A percentile compares a stretch with the other conserved stretches of the same genome.
Evolutionary conservation across 306 rosid genomes (phyloP).

Genomic region (Phaseolus lunatus): DNA sequence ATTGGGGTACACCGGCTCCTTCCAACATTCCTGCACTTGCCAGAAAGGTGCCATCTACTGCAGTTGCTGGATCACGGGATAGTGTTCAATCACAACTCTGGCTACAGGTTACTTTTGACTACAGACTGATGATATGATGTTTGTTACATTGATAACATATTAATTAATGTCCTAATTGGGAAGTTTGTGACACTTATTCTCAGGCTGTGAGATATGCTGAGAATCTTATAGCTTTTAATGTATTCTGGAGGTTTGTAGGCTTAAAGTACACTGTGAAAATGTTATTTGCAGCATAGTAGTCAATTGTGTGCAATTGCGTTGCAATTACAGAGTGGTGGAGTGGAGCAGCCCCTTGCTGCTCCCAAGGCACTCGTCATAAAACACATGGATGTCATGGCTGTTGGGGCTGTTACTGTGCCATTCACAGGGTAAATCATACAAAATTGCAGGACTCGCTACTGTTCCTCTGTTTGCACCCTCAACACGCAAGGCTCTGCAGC

Average conservation of each 20-base stretch:
- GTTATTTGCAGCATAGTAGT: not conserved
- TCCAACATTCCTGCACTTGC: constrained; percentile 68
- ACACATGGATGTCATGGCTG: too few relatives aligned
- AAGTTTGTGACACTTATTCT: constrained; percentile 8
- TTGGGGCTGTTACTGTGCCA: too few relatives aligned
- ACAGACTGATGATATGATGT: constrained; percentile 25
- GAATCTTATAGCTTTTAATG: constrained; percentile 22
- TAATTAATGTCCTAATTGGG: not conserved
- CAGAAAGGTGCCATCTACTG: constrained; percentile 84
- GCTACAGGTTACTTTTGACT: constrained; percentile 70
- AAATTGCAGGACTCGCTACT: too few relatives aligned
- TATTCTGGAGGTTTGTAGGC: constrained; percentile 31
- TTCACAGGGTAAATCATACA: too few relatives aligned
- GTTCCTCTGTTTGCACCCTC: too few relatives aligned
- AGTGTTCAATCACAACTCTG: constrained; percentile 87
- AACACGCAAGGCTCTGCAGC: too few relatives aligned
- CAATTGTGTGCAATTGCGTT: too few relatives aligned
- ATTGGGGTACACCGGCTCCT: constrained; percentile 87
- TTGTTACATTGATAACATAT: constrained; percentile 36
- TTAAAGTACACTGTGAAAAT: constrained; percentile 9
- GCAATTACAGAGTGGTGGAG: too few relatives aligned
- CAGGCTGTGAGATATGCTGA: not conserved
- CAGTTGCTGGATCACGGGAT: constrained; percentile 89
- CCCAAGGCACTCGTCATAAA: too few relatives aligned
- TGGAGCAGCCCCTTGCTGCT: too few relatives aligned